These are phyloP conservation scores for Penicillium crustosum DNA, from an alignment of 2,329 filamentous ascomycete genomes.

Conservation along the genomic window DNA sequence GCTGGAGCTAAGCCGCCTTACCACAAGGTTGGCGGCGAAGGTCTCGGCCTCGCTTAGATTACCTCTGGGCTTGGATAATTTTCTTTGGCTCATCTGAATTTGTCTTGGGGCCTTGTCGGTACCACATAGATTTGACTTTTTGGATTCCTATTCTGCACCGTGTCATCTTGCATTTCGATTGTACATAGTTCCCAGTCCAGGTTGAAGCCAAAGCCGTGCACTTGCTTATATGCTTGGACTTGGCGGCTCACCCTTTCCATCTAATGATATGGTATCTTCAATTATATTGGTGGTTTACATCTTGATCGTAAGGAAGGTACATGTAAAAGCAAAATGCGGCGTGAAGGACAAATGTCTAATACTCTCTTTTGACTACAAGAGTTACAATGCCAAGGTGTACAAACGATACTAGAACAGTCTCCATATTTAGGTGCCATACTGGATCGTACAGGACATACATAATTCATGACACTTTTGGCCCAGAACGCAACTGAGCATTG, in stretches of 20 bases:
- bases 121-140: constrained; percentile 23
- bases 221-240: constrained; percentile 9
- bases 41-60: constrained; percentile 37
- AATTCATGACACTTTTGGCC: constrained; percentile 30
- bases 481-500: constrained; percentile 21
- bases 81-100: not conserved
- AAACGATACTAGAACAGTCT: not conserved
- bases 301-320: not conserved
- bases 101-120: constrained; percentile 2
- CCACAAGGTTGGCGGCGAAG: constrained; percentile 41
- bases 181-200: constrained; percentile 24
- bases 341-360: not conserved
- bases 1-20: constrained; percentile 45
- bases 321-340: not conserved
- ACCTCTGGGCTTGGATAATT: not conserved
- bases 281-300: not conserved
- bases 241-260: constrained; percentile 13
- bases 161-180: constrained; percentile 22
- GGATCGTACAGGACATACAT: constrained; percentile 27
- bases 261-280: constrained; percentile 21
- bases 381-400: not conserved
- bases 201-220: constrained; percentile 10
- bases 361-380: not conserved
- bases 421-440: constrained; percentile 2
- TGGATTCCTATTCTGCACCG: constrained; percentile 12